These are phyloP conservation scores for Paecilomyces sp. DNA, from an alignment of 2,329 filamentous ascomycete species.

Conservation along the genomic window DNA sequence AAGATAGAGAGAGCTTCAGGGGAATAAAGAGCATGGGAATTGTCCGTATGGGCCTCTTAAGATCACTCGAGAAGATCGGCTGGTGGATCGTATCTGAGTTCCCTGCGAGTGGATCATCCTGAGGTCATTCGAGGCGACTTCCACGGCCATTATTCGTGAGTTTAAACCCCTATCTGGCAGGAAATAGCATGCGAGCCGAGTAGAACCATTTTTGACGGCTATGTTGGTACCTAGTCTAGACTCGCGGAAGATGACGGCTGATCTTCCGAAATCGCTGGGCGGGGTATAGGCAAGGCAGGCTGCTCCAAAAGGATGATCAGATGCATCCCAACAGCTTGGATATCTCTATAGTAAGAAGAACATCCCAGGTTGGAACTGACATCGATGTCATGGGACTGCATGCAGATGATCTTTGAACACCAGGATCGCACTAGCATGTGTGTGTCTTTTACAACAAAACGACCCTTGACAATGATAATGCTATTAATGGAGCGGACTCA, in stretches of 20 bases:
- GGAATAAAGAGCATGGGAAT: neutral
- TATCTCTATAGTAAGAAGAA: neutral
- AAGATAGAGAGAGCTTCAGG: neutral
- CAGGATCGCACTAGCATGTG: neutral
- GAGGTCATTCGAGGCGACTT: neutral
- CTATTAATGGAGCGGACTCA: neutral
- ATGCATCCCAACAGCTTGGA: neutral
- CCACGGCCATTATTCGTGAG: neutral
- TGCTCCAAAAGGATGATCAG: neutral
- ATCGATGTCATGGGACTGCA: neutral
- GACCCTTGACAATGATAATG: neutral
- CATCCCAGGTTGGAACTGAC: neutral
- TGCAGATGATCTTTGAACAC: neutral
- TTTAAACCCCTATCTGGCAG: neutral
- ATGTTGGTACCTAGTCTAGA: neutral
- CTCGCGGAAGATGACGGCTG: neutral
- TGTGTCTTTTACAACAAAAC: neutral
- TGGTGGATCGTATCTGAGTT: neutral
- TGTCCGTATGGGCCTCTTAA: neutral
- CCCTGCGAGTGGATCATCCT: neutral
- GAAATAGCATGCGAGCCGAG: neutral
- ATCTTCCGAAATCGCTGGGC: neutral
- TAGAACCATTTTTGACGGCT: neutral
- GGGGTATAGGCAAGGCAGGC: neutral
- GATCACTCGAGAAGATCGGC: neutral